phyloP scores from a whole-genome alignment of 1,284 basidiomycete species.

The Amylostereum chailletii region DNA sequence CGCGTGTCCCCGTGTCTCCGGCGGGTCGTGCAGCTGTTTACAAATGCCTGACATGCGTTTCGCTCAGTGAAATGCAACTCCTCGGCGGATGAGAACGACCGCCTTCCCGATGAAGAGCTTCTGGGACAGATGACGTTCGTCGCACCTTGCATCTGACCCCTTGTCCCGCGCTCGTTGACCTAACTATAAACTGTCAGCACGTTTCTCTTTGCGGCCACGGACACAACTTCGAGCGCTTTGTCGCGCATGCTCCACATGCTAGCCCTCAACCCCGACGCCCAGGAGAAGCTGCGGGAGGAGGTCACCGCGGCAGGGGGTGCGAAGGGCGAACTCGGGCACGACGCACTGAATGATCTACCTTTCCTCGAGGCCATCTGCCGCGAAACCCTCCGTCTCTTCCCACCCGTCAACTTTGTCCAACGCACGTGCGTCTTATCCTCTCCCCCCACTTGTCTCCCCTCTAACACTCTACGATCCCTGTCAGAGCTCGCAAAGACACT shows the following conservation, averaged over 20 bases:
- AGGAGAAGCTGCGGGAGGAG: conserved; percentile 19
- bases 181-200: conserved; percentile 11
- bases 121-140: background rate
- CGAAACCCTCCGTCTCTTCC: conserved; percentile 21
- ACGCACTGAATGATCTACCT: conserved; percentile 19
- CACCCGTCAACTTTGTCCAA: conserved; percentile 8
- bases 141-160: background rate
- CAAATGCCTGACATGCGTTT: background rate
- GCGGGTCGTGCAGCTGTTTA: background rate
- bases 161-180: too few species aligned
- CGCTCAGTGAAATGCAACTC: background rate
- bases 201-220: conserved; percentile 20
- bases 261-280: conserved; percentile 14
- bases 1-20: conserved; percentile 11
- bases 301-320: conserved; percentile 13
- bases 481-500: conserved; percentile 7
- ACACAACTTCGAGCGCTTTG: conserved; percentile 20
- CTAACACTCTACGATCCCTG: background rate
- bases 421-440: background rate
- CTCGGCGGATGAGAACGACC: background rate
- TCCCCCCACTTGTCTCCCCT: background rate
- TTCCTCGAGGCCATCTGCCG: conserved; percentile 25
- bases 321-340: conserved; percentile 17
- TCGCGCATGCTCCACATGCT: conserved; percentile 18
- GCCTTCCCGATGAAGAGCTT: background rate